Evolutionary conservation across 1,284 basidiomycete genomes (phyloP).

Genomic region (Neonothopanus nambi): DNA sequence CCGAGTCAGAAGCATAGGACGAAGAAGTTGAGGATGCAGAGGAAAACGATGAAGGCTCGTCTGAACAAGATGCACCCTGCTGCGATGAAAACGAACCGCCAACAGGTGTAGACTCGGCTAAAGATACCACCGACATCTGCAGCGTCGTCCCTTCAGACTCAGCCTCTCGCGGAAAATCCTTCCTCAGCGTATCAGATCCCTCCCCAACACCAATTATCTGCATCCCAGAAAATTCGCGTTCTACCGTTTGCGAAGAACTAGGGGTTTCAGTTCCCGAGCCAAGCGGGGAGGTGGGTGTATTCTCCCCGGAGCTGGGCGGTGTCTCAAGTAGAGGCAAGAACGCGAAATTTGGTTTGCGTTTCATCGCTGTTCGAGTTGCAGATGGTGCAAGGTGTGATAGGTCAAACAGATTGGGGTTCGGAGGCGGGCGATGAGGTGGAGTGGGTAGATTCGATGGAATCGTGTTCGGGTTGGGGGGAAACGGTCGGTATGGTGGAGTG

Average conservation of each 20-base stretch:
- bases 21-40: constrained; percentile 5
- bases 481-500: not conserved
- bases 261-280: not conserved
- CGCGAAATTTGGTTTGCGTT: constrained; percentile 34
- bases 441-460: constrained; percentile 13
- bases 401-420: constrained; percentile 21
- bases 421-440: constrained; percentile 14
- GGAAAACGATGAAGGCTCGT: not conserved
- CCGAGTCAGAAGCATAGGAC: constrained; percentile 9
- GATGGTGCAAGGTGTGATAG: constrained; percentile 31
- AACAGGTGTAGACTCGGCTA: too few species aligned
- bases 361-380: constrained; percentile 20
- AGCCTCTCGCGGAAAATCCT: too few species aligned
- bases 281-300: not conserved
- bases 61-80: too few species aligned
- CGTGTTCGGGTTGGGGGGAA: constrained; percentile 6
- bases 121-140: too few species aligned
- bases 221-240: too few species aligned
- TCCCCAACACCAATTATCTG: too few species aligned
- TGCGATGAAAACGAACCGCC: too few species aligned
- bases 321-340: constrained; percentile 44
- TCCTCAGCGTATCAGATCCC: too few species aligned
- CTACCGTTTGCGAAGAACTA: too few species aligned
- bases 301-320: constrained; percentile 20
- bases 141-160: too few species aligned